Evolutionary conservation across 495 filamentous ascomycete species (phyloP), one percentile per base, ranked within the genome.

Genomic region (Hyaloscypha finlandica): DNA sequence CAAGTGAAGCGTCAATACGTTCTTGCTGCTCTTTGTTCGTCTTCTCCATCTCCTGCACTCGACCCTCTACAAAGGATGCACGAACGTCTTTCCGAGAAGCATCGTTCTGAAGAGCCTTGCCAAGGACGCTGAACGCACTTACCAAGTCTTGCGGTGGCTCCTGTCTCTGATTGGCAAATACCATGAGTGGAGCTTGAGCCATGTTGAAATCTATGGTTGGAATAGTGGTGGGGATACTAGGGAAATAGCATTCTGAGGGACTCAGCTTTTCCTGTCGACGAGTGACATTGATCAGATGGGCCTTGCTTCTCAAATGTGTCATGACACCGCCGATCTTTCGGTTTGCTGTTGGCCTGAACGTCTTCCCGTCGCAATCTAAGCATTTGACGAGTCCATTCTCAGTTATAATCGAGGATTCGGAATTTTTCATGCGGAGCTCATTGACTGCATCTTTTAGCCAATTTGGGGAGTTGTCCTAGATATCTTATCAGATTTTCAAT

Each of bases 321-420:
- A 54, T 59, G 42, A 67, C 31, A 42, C 8, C 9, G 8, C 19
- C 1, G 45, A 67, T 6, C 20, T 8, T 42, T 29, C 31, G 19
- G 33, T 55, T 62, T 3, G 12, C 51, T 4, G 9, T 31, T 45
- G 58, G 45, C 29, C 57, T 67, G 29, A 29, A 56, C 29, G 29
- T 8, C 53, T 19, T 9, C 22, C 53, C 53, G 3, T 56, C 22
- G 9, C 53, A 67, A 20, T 68, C 66, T 12, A 64, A 4, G 58
- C 66, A 68, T 42, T 59, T 42, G 4, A 68, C 56, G 9, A 22
- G 11, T 9, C 60, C 58, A 22, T 59, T 59, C 4, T 68, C 66
- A 32, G 61, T 39, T 25, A 60, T 20, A 16, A 68, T 29, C 19
- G 25, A 22, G 29, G 29, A 35, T 39, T 56, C 45, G 1, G 61